Evolutionary conservation across 2,329 filamentous ascomycete species (phyloP).

Genomic region (Penicillium sp.): DNA sequence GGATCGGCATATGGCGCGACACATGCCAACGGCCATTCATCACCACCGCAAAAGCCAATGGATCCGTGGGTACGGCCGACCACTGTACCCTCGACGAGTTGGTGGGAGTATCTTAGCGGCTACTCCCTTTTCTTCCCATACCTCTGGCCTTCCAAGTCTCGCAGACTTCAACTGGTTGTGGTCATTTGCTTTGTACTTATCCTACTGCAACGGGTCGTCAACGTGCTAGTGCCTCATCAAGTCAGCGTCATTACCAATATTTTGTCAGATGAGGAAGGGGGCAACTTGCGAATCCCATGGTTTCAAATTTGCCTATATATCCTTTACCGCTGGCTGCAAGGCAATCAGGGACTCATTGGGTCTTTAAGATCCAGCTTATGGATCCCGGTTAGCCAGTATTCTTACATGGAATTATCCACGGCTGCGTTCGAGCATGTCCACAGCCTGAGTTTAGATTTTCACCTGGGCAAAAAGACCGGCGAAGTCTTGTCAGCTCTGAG

Average conservation of each 20-base stretch:
- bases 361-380: slow-evolving; percentile 79
- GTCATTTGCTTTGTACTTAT: slow-evolving; percentile 78
- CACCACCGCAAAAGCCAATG: slow-evolving; percentile 35
- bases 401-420: slow-evolving; percentile 88
- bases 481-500: slow-evolving; percentile 93
- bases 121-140: slow-evolving; percentile 96
- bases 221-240: slow-evolving; percentile 79
- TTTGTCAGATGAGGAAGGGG: slow-evolving; percentile 57
- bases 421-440: slow-evolving; percentile 98
- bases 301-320: slow-evolving; percentile 71
- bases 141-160: slow-evolving; percentile 84
- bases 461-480: slow-evolving; percentile 92
- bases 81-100: slow-evolving; percentile 79
- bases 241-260: slow-evolving; percentile 75
- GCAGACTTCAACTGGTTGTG: slow-evolving; percentile 71
- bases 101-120: slow-evolving; percentile 92
- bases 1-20: slow-evolving; percentile 47
- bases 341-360: slow-evolving; percentile 80
- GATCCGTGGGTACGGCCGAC: slow-evolving; percentile 87
- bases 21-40: slow-evolving; percentile 12
- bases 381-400: slow-evolving; percentile 97
- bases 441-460: slow-evolving; percentile 89
- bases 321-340: slow-evolving; percentile 75
- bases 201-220: slow-evolving; percentile 74
- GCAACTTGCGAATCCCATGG: slow-evolving; percentile 63